These are phyloP conservation scores for Wickerhamiella musiphila DNA, from an alignment of 805 yeast genomes.

Conservation along the genomic window DNA sequence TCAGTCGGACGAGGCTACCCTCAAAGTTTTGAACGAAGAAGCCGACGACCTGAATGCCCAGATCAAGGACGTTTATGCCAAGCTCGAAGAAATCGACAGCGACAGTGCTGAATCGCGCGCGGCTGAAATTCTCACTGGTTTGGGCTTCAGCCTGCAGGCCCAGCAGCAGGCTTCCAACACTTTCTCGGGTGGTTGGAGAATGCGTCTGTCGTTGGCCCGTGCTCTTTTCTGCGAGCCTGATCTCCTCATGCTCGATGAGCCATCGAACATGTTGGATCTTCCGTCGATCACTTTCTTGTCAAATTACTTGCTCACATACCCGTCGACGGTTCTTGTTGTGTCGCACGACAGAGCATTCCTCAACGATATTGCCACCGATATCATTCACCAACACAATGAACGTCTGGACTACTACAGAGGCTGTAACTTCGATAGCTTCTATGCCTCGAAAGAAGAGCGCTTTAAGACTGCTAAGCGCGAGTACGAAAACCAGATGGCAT, in stretches of 20 bases:
- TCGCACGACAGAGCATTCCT: conserved; percentile 96
- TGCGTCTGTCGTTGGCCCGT: conserved; percentile 96
- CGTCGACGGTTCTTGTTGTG: conserved; percentile 84
- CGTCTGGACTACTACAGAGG: conserved; percentile 86
- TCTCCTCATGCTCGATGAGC: conserved; percentile 84
- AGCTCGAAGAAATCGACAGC: conserved; percentile 81
- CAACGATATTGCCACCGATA: conserved; percentile 96
- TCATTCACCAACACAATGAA: conserved; percentile 94
- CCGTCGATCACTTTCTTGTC: conserved; percentile 93
- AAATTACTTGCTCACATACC: conserved; percentile 73
- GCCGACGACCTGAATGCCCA: conserved; percentile 69
- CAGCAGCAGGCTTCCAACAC: conserved; percentile 72
- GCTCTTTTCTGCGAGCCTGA: conserved; percentile 97
- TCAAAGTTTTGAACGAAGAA: conserved; percentile 70
- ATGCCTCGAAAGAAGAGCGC: conserved; percentile 88
- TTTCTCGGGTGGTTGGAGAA: conserved; percentile 99
- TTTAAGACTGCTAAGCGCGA: conserved; percentile 83
- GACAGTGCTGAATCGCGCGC: conserved; percentile 97
- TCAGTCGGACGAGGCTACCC: conserved; percentile 28
- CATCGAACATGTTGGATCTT: conserved; percentile 99
- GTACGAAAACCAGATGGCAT: conserved; percentile 94
- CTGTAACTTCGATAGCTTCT: conserved; percentile 81
- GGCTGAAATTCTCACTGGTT: conserved; percentile 78
- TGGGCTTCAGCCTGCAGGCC: conserved; percentile 82
- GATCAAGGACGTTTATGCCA: conserved; percentile 63